A percentile compares a stretch with the other conserved stretches of the same genome.
Conservation (phyloP, 225 moss, liverwort and hornwort species). For the Anthoceros angustus region DNA sequence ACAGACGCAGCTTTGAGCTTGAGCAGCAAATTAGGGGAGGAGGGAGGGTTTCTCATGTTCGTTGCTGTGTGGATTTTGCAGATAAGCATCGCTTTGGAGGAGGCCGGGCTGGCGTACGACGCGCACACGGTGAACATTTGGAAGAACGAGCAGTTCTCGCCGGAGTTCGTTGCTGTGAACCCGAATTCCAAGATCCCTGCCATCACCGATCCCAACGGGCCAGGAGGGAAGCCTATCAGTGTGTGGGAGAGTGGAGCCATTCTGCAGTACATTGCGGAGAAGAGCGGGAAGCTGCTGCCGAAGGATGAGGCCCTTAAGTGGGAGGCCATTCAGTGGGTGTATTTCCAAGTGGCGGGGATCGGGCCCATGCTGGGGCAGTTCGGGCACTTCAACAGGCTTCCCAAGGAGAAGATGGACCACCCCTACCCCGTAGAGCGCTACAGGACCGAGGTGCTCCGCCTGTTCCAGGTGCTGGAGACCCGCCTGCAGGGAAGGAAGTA, state of each 20-base stretch:
- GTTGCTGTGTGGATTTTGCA: neutral
- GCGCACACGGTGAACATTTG: constrained; percentile 28
- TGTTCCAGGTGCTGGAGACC: neutral
- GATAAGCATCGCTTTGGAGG: neutral
- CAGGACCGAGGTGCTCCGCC: neutral
- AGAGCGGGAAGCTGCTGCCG: constrained; percentile 1
- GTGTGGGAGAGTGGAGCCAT: neutral
- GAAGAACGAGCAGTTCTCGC: constrained; percentile 29
- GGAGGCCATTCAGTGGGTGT: constrained; percentile 4
- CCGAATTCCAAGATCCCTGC: constrained; percentile 24
- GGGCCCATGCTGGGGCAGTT: constrained; percentile 1
- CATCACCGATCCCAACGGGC: constrained; percentile 37
- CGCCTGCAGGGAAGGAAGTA: neutral
- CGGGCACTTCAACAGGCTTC: neutral
- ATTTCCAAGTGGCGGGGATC: neutral
- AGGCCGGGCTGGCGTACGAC: constrained; percentile 24
- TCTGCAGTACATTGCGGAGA: neutral
- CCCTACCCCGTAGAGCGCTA: constrained; percentile 2
- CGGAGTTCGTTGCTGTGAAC: neutral
- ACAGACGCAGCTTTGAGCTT: neutral
- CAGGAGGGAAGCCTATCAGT: constrained; percentile 17
- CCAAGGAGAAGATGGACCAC: neutral
- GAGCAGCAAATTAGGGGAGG: neutral
- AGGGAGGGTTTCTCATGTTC: neutral
- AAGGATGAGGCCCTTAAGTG: neutral